Evolutionary conservation across 345 rosid genomes (phyloP), one percentile per base, ranked within the genome.

Genomic region (Eucalyptus marginata): DNA sequence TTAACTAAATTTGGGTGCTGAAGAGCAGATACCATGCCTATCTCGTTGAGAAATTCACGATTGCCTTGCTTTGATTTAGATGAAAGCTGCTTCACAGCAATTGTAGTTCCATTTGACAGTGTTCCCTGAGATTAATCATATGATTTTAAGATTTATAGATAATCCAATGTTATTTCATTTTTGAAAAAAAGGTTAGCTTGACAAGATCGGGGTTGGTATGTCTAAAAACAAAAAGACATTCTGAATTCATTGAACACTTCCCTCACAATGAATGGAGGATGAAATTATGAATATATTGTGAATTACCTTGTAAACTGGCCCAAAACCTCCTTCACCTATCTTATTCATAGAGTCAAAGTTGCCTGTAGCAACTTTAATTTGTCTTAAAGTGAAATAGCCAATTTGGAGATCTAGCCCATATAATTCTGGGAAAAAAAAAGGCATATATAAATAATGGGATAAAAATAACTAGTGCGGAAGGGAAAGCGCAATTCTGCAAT

Each of bases 321-420:
- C 97, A 88, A 97, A 97, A 40, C 99, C 99, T 93, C 99, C 99
- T 93, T 97, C 99, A 83, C 99, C 99, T 50, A 96, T 95, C 94
- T 97, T 97, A 91, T 94, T 93, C 29, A 93, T 90, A 68, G 95
- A 90, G 86, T 94, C 94, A 81, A 97, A 97, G 87, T 96, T 97
- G 87, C 93, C 86, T 7, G 98, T 97, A 14, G 99, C 97, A 43
- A 91, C 89, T 90, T 95, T 96, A 58, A 97, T 94, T 92, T 97
- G 99, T 71, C 94, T 91, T 90, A 96, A 88, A 27, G 96, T 93
- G 92, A 96, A 97, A 44, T 90, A 88, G 31, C 98, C 98, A 44
- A 97, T 97, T 90, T 94, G 98, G 16, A 95, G 94, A 90, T 96
- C 97, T 20, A 96, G 91, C 22, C 93, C 94, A 13, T 91, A 90